Evolutionary conservation across 148 eudicot genomes (phyloP), one percentile per base, ranked within the genome.

Genomic region (Selenicereus undatus): DNA sequence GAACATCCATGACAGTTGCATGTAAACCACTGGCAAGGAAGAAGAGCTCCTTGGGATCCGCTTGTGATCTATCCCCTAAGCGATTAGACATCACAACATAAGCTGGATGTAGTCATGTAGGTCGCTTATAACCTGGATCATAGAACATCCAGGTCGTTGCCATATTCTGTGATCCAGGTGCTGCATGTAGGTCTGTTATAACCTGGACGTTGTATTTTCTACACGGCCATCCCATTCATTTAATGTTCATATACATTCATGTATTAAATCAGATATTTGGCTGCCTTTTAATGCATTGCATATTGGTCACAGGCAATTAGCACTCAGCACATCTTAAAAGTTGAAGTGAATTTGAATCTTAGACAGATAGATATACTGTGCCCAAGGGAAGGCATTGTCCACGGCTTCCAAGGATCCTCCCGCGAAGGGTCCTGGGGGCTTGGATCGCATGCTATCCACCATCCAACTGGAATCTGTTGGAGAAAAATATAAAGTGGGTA

Each of bases 401-500:
- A 92, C 76, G 71, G 89, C 91, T 76, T 76, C 54, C 83, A 90
- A 85, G 21, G 93, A 89, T 50, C 97, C 97, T 26, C 88, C 89
- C 21, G 89, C 90, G 60, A 83, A 90, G 60, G 94, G 97, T 36
- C 68, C 29, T 73, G 93, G 5, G 92, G 60, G 5, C 4, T 82
- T 17, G 90, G 91, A n/a, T 86, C 91, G 60, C 86, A 81, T 8
- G 86, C 90, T 42, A 87, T 92, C 96, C 96, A 92, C 96, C 96
- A 92, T 35, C 93, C 96, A 14, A 92, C 91, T 1, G 97, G 97
- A 80, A 92, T 88, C 71, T 91, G 87, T n/a, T n/a, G n/a, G n/a
- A n/a, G n/a, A n/a, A n/a, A n/a, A n/a, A n/a, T n/a, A n/a, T n/a
- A n/a, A n/a, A n/a, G n/a, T n/a, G n/a, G n/a, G n/a, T n/a, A n/a